Conservation (phyloP, 2,329 filamentous ascomycete species). For the Arthrobotrys megalospora region DNA sequence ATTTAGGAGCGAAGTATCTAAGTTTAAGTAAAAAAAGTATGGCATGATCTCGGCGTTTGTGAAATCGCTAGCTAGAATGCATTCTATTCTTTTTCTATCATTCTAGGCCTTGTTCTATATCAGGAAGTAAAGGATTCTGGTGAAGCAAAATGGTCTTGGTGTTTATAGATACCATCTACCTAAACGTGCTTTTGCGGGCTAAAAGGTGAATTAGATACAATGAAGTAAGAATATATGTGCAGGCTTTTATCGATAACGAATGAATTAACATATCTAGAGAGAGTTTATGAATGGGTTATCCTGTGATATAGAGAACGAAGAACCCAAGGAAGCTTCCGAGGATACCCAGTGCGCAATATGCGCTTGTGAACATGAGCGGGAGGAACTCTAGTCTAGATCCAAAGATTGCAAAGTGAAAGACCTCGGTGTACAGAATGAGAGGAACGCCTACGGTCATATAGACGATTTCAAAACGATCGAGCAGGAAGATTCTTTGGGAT, state of each 20-base stretch:
- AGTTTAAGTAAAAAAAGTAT: constrained; percentile 37
- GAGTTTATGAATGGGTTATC: background rate
- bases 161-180: constrained; percentile 17
- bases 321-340: constrained; percentile 96
- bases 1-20: constrained; percentile 12
- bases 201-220: background rate
- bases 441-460: constrained; percentile 94
- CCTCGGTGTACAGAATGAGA: constrained; percentile 87
- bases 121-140: constrained; percentile 8
- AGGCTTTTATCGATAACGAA: constrained; percentile 18
- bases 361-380: constrained; percentile 96
- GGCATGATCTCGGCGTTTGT: constrained; percentile 49
- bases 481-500: constrained; percentile 84
- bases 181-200: background rate
- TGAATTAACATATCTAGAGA: background rate
- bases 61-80: constrained; percentile 50
- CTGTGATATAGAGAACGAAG: constrained; percentile 86
- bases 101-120: background rate
- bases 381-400: constrained; percentile 88
- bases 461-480: constrained; percentile 89
- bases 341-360: constrained; percentile 93
- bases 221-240: constrained; percentile 18
- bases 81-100: constrained; percentile 32
- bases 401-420: constrained; percentile 87
- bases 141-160: background rate